phyloP scores from a whole-genome alignment of 2,329 filamentous ascomycete genomes.

The Nakataea oryzae region DNA sequence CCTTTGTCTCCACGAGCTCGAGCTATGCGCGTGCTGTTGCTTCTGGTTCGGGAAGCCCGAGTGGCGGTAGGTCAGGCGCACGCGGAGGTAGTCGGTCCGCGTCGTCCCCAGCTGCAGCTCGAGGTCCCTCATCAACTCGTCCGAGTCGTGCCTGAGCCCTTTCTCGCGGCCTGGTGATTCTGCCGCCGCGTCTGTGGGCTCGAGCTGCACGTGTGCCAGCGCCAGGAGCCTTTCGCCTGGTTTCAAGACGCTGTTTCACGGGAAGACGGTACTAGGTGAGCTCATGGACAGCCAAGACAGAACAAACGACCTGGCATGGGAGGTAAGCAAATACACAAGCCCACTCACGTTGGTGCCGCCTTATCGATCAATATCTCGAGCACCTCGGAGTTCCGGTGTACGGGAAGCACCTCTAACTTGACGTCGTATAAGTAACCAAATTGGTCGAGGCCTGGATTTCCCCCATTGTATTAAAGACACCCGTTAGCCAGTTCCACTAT shows the following conservation, averaged over 20 bases:
- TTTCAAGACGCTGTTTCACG: neutral
- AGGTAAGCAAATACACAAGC: no score
- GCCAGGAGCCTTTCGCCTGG: constrained; percentile 21
- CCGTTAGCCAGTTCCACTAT: neutral
- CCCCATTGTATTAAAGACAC: neutral
- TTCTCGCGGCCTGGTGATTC: constrained; percentile 14
- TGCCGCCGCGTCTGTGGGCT: constrained; percentile 7
- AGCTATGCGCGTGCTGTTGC: neutral
- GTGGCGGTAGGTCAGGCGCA: constrained; percentile 44
- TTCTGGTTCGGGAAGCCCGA: constrained; percentile 36
- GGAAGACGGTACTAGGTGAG: neutral
- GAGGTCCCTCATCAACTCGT: constrained; percentile 48
- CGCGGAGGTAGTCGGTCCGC: constrained; percentile 36
- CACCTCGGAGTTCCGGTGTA: constrained; percentile 24
- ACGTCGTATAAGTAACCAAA: constrained; percentile 41
- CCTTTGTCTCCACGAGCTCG: no score
- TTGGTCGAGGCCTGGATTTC: constrained; percentile 16
- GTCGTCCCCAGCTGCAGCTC: constrained; percentile 43
- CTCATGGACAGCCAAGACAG: neutral
- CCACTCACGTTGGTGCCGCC: constrained; percentile 26
- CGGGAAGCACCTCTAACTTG: constrained; percentile 32
- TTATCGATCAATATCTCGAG: constrained; percentile 36
- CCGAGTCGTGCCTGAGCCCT: constrained; percentile 26
- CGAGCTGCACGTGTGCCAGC: constrained; percentile 33
- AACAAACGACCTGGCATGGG: no score